A percentile compares a stretch with the other conserved stretches of the same genome.
Evolutionary conservation across 2,329 filamentous ascomycete species (phyloP).

Genomic region (Penicillium sp.): DNA sequence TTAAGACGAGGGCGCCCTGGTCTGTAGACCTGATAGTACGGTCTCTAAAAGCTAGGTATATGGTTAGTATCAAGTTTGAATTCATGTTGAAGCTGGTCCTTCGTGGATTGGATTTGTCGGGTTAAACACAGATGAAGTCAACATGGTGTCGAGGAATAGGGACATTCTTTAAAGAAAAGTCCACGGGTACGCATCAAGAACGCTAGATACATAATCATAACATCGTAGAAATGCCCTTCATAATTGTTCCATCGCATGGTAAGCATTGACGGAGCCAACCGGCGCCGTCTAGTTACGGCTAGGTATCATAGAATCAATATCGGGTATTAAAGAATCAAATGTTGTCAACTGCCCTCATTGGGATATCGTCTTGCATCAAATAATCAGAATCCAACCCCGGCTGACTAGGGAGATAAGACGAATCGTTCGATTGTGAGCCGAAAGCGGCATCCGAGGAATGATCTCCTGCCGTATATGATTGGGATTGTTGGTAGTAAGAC

Average conservation of each 20-base stretch:
- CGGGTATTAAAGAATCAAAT: not conserved
- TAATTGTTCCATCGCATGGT: conserved; percentile 30
- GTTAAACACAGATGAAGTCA: not conserved
- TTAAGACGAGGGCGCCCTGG: too few species aligned
- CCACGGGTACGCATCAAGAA: not conserved
- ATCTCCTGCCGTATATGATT: conserved; percentile 4
- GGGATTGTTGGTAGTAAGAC: conserved; percentile 17
- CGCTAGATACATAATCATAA: conserved; percentile 4
- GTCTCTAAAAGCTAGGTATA: too few species aligned
- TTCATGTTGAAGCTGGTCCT: not conserved
- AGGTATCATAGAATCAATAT: conserved; percentile 30
- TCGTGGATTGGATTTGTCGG: not conserved
- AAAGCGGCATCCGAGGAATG: conserved; percentile 9
- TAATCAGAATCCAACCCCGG: conserved; percentile 21
- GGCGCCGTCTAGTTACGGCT: conserved; percentile 33
- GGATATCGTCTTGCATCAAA: conserved; percentile 26
- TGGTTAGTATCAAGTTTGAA: too few species aligned
- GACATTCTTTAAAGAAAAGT: not conserved
- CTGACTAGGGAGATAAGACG: conserved; percentile 1
- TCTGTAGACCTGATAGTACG: not conserved
- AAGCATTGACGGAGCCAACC: conserved; percentile 38
- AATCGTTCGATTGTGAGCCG: conserved; percentile 8
- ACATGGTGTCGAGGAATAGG: not conserved
- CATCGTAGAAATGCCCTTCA: conserved; percentile 3
- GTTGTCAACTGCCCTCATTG: not conserved